Conservation (phyloP, 345 rosid genomes). For the Melaleuca alternifolia region DNA sequence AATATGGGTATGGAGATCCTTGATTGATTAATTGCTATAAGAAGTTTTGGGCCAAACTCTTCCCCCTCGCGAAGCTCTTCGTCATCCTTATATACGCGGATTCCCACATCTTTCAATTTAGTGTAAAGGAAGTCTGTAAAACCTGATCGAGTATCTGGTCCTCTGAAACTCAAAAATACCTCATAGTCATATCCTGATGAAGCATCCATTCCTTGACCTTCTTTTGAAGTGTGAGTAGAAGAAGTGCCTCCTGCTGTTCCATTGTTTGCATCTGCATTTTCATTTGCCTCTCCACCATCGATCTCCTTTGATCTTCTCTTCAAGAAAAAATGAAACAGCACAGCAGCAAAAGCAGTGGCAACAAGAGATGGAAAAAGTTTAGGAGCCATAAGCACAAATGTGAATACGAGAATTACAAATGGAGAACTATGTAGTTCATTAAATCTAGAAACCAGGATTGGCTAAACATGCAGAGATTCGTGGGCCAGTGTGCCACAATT, state of each 20-base stretch:
- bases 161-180: not conserved
- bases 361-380: not conserved
- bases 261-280: too few species aligned
- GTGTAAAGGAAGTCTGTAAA: not conserved
- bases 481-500: too few species aligned
- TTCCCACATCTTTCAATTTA: fast-evolving
- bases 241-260: not conserved
- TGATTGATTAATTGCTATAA: not conserved
- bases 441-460: too few species aligned
- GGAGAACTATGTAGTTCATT: too few species aligned
- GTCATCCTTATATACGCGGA: not conserved
- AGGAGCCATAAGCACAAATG: too few species aligned
- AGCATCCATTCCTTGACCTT: too few species aligned
- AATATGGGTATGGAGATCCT: not conserved
- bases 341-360: not conserved
- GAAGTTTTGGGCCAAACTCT: not conserved
- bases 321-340: too few species aligned
- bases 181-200: not conserved
- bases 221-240: not conserved
- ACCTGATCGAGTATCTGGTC: not conserved
- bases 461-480: too few species aligned
- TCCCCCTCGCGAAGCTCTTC: fast-evolving
- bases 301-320: not conserved
- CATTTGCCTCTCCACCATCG: not conserved
- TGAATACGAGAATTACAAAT: too few species aligned